Evolutionary conservation across 2,329 filamentous ascomycete species (phyloP).

Genomic region (Zymoseptoria brevis): DNA sequence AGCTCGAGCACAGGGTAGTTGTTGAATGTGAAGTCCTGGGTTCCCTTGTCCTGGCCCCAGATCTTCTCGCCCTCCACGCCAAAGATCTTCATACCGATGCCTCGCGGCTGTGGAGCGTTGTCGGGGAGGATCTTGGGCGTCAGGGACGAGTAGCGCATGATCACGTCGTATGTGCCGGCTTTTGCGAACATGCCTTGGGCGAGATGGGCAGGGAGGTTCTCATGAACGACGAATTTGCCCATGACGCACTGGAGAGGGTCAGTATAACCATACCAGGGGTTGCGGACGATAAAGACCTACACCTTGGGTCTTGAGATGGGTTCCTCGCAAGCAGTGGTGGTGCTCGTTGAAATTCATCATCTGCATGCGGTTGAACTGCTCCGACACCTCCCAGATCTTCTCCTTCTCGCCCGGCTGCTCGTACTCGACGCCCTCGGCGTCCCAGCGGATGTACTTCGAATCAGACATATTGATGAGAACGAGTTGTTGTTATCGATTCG

Average conservation of each 20-base stretch:
- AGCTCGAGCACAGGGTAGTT: conserved; percentile 29
- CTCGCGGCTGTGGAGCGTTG: conserved; percentile 30
- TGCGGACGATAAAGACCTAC: conserved; percentile 8
- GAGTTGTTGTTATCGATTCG: background rate
- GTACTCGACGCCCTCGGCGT: conserved; percentile 30
- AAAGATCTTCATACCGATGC: conserved; percentile 32
- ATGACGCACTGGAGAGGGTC: conserved; percentile 21
- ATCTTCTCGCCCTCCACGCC: conserved; percentile 30
- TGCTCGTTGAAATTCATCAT: conserved; percentile 36
- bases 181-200: conserved; percentile 32
- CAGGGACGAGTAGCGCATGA: conserved; percentile 32
- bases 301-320: conserved; percentile 31
- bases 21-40: conserved; percentile 30
- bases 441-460: conserved; percentile 19
- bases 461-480: background rate
- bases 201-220: conserved; percentile 29
- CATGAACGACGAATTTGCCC: conserved; percentile 27
- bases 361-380: conserved; percentile 32
- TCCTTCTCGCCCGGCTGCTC: conserved; percentile 27
- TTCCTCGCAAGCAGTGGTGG: conserved; percentile 32
- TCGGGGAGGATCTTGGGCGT: conserved; percentile 32
- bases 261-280: background rate
- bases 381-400: conserved; percentile 32
- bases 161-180: conserved; percentile 29
- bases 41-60: conserved; percentile 30